phyloP scores from a whole-genome alignment of 2,329 filamentous ascomycete species.

The Phialophora tarda region DNA sequence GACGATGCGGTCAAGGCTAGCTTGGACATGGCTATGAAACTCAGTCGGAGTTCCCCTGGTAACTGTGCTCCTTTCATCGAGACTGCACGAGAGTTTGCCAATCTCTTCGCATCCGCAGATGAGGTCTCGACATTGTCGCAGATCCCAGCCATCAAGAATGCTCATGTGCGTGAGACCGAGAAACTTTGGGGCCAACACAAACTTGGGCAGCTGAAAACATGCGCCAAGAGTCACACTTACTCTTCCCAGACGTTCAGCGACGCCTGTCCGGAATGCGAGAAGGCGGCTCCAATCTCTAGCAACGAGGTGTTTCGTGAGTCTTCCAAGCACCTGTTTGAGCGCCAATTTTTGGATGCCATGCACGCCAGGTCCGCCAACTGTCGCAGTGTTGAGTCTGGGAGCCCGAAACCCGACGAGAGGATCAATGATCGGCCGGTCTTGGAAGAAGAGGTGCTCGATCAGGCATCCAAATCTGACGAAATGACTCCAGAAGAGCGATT shows the following conservation, averaged over 20 bases:
- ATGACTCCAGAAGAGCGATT: slow-evolving; percentile 3
- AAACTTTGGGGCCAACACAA: slow-evolving; percentile 30
- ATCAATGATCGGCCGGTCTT: background rate
- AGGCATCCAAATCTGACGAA: background rate
- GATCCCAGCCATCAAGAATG: slow-evolving; percentile 24
- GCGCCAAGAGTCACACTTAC: slow-evolving; percentile 30
- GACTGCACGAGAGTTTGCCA: slow-evolving; percentile 9
- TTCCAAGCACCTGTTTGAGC: slow-evolving; percentile 26
- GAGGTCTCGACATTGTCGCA: background rate
- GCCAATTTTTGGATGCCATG: slow-evolving; percentile 20
- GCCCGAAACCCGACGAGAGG: background rate
- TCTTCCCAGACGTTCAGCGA: slow-evolving; percentile 31
- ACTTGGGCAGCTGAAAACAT: slow-evolving; percentile 25
- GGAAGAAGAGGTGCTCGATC: background rate
- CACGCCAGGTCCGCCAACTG: background rate
- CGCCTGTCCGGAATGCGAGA: slow-evolving; percentile 37
- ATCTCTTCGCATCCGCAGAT: background rate
- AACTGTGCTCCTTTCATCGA: slow-evolving; percentile 4
- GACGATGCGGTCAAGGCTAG: slow-evolving; percentile 1
- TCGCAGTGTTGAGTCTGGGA: background rate
- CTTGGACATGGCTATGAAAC: slow-evolving; percentile 1
- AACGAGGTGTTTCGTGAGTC: slow-evolving; percentile 19
- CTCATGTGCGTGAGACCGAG: slow-evolving; percentile 23
- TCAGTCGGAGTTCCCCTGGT: background rate
- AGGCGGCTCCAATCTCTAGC: slow-evolving; percentile 13